Conservation (phyloP, 805 yeast genomes). For the Starmerella asiatica region DNA sequence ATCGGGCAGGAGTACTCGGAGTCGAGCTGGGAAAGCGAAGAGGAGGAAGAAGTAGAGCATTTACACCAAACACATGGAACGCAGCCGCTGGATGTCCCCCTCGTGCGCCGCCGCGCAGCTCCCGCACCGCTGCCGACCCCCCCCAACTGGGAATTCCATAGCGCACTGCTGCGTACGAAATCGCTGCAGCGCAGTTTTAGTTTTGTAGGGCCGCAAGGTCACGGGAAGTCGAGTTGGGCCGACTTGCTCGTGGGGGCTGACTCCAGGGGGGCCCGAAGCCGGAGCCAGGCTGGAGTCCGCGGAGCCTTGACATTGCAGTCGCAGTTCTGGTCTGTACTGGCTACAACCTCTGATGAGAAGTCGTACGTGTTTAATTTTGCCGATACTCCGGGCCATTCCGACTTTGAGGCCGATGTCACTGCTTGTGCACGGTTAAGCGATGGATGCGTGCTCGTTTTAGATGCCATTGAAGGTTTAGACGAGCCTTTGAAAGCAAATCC, state of each 20-base stretch:
- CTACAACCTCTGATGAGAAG: conserved; percentile 39
- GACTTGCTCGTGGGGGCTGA: conserved; percentile 26
- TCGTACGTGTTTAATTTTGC: conserved; percentile 50
- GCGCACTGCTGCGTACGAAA: conserved; percentile 30
- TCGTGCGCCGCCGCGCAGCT: conserved; percentile 45
- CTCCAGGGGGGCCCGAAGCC: conserved; percentile 49
- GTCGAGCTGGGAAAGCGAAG: conserved; percentile 15
- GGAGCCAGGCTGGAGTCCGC: too few relatives aligned
- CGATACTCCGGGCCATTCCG: conserved; percentile 88
- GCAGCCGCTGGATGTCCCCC: conserved; percentile 47
- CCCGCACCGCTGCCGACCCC: conserved; percentile 35
- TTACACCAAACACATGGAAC: conserved; percentile 38
- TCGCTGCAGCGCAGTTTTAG: conserved; percentile 60
- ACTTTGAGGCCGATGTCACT: conserved; percentile 64
- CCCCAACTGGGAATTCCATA: conserved; percentile 36
- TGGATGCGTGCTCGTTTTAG: conserved; percentile 58
- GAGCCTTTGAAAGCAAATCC: conserved; percentile 24
- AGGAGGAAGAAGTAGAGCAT: conserved; percentile 8
- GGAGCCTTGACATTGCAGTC: conserved; percentile 54
- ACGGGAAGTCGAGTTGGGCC: conserved; percentile 76
- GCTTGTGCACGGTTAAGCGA: conserved; percentile 49
- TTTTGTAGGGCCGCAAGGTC: conserved; percentile 63
- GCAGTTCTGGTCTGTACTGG: conserved; percentile 46
- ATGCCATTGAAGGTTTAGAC: conserved; percentile 70
- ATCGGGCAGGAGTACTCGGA: conserved; percentile 22